Evolutionary conservation across 2,329 filamentous ascomycete species (phyloP).

Genomic region (Waltergamsia citrina): DNA sequence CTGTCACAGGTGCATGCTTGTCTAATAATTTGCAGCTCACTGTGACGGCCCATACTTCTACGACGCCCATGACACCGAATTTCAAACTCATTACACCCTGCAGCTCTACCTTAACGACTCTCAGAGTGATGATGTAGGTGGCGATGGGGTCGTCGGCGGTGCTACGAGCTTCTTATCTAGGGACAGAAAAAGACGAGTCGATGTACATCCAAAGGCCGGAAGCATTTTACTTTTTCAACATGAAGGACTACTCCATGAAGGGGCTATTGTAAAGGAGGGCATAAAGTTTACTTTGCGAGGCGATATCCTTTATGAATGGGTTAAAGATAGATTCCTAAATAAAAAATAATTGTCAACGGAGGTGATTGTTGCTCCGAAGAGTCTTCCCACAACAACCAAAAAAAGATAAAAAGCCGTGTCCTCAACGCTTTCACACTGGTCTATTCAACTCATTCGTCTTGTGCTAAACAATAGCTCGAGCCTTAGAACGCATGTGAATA

Average conservation of each 20-base stretch:
- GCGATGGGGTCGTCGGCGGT: constrained; percentile 33
- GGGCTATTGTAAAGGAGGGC: constrained; percentile 39
- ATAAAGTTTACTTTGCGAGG: constrained; percentile 48
- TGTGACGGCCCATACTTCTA: constrained; percentile 57
- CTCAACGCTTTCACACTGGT: too few relatives aligned
- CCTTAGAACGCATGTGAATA: too few relatives aligned
- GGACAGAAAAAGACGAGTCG: constrained; percentile 30
- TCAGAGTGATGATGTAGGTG: constrained; percentile 7
- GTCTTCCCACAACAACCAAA: too few relatives aligned
- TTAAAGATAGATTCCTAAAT: background rate
- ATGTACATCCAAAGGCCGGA: constrained; percentile 46
- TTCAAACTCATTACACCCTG: constrained; percentile 41
- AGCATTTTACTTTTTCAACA: constrained; percentile 55
- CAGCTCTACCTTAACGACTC: constrained; percentile 37
- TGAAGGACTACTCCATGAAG: constrained; percentile 37
- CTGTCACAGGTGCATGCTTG: background rate
- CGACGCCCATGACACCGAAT: constrained; percentile 30
- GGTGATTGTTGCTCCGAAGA: too few relatives aligned
- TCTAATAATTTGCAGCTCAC: constrained; percentile 39
- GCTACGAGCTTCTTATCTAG: constrained; percentile 44
- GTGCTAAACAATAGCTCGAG: too few relatives aligned
- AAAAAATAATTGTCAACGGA: too few relatives aligned
- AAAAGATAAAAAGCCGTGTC: too few relatives aligned
- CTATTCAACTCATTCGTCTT: too few relatives aligned
- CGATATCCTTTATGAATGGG: constrained; percentile 40